These are phyloP conservation scores for Cucurbitaria berberidis DNA, from an alignment of 2,329 filamentous ascomycete species.

Conservation along the genomic window DNA sequence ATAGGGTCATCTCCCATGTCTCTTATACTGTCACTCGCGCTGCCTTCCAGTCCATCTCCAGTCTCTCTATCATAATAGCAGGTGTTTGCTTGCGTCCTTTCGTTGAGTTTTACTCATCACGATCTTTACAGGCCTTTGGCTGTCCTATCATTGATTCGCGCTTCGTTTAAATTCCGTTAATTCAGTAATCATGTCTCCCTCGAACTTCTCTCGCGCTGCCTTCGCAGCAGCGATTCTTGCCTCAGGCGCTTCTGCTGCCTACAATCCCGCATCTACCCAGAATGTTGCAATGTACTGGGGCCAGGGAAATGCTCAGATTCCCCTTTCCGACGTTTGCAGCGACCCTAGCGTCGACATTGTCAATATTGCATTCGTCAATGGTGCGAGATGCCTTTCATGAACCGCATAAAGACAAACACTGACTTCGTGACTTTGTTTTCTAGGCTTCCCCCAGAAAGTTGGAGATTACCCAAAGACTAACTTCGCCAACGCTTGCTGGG, in stretches of 20 bases:
- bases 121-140: constrained; percentile 48
- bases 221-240: constrained; percentile 44
- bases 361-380: constrained; percentile 62
- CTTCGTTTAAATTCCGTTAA: constrained; percentile 27
- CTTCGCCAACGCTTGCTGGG: constrained; percentile 58
- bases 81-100: constrained; percentile 62
- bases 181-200: constrained; percentile 47
- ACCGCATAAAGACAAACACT: not conserved
- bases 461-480: constrained; percentile 60
- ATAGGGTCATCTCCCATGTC: constrained; percentile 36
- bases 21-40: constrained; percentile 32
- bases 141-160: constrained; percentile 48
- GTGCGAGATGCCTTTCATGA: not conserved
- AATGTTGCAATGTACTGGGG: constrained; percentile 64
- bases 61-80: constrained; percentile 41
- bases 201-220: constrained; percentile 38
- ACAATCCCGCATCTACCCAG: constrained; percentile 51
- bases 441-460: constrained; percentile 55
- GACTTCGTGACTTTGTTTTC: not conserved
- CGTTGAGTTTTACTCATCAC: constrained; percentile 52
- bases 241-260: constrained; percentile 48
- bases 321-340: constrained; percentile 59
- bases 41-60: constrained; percentile 26
- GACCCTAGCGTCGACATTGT: constrained; percentile 62
- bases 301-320: constrained; percentile 58